Conservation (phyloP, 164 flowering plant species). For the Aristolochia contorta region DNA sequence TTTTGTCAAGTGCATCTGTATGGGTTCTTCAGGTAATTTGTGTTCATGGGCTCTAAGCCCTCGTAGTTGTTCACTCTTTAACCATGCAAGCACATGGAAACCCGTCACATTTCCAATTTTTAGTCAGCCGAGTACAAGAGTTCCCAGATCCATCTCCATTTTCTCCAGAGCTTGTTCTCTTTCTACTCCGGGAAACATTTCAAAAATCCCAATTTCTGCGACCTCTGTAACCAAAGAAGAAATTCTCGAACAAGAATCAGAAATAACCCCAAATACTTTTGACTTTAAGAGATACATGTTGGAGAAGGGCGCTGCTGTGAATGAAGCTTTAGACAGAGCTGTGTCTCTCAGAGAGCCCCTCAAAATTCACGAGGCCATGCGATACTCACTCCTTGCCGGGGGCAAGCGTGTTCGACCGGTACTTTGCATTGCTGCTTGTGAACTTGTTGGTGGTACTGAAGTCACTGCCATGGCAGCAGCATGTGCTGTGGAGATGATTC, state of each 20-base stretch:
- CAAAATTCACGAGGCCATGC: conserved; percentile 59
- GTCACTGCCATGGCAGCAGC: conserved; percentile 54
- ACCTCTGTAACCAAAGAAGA: conserved; percentile 22
- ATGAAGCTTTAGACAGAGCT: conserved; percentile 41
- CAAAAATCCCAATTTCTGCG: conserved; percentile 18
- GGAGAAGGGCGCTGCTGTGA: conserved; percentile 32
- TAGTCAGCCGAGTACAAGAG: not conserved
- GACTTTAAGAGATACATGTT: conserved; percentile 44
- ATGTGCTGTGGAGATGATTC: conserved; percentile 75
- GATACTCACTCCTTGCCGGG: conserved; percentile 63
- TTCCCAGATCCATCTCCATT: not conserved
- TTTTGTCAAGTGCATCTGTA: not conserved
- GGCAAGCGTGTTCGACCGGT: conserved; percentile 61
- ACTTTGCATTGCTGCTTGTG: conserved; percentile 67
- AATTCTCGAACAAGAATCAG: not conserved
- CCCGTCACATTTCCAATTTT: not conserved
- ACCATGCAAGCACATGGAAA: not conserved
- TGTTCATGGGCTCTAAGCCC: conserved; percentile 4
- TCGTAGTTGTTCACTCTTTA: not conserved
- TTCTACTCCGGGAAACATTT: not conserved
- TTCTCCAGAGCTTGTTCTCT: not conserved
- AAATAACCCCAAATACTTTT: conserved; percentile 17
- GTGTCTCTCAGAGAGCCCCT: conserved; percentile 36
- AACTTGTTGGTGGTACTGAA: conserved; percentile 52
- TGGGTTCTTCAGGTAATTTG: conserved; percentile 6